phyloP scores from a whole-genome alignment of 305 asterid species.

The Fraxinus platypoda region DNA sequence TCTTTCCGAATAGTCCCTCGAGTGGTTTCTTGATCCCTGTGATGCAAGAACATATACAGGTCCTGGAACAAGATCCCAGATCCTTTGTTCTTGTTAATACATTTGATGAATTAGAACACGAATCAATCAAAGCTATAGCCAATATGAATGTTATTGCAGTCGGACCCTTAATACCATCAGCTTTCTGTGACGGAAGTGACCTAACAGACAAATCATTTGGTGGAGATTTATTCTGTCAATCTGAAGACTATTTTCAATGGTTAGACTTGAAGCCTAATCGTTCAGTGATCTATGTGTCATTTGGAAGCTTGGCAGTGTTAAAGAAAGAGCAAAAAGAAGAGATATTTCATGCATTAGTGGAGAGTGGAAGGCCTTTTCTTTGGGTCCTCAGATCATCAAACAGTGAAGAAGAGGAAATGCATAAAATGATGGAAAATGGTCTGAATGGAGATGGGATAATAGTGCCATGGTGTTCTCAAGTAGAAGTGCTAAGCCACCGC shows the following conservation, averaged over 20 bases:
- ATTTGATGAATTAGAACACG: constrained; percentile 42
- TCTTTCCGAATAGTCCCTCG: constrained; percentile 24
- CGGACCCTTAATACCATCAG: constrained; percentile 60
- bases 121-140: constrained; percentile 24
- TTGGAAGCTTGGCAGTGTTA: constrained; percentile 50
- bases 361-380: constrained; percentile 39
- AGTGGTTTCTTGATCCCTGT: constrained; percentile 17
- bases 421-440: no score
- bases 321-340: constrained; percentile 46
- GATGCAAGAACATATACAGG: constrained; percentile 41
- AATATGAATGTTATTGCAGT: constrained; percentile 30
- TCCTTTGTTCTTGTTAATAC: constrained; percentile 49
- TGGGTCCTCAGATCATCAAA: constrained; percentile 45
- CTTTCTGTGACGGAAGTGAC: constrained; percentile 31
- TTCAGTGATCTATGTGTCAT: constrained; percentile 54
- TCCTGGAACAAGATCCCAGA: constrained; percentile 29
- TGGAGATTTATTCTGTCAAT: constrained; percentile 33
- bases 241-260: constrained; percentile 40
- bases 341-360: constrained; percentile 38
- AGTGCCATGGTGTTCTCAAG: constrained; percentile 60
- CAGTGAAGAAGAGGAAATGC: no score
- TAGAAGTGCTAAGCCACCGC: constrained; percentile 47
- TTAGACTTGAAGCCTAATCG: constrained; percentile 30
- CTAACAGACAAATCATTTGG: constrained; percentile 40
- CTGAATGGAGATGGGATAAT: constrained; percentile 19